Conservation (phyloP, 352 stramenopile species). For the Phytophthora multivora region DNA sequence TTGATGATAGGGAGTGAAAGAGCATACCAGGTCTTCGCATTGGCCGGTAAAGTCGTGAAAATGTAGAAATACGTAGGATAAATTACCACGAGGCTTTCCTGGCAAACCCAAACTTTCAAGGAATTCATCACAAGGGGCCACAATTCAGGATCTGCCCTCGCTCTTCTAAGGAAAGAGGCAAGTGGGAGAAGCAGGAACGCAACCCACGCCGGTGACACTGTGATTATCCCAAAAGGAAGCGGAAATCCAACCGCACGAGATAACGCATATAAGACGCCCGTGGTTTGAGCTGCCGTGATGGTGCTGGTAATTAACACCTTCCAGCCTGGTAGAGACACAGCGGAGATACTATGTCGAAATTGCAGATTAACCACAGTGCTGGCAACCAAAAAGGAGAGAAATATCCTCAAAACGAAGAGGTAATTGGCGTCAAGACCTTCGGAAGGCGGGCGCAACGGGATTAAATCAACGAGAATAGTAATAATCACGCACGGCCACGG, state of each 20-base stretch:
- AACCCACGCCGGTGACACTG: constrained; percentile 9
- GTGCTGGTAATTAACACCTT: constrained; percentile 1
- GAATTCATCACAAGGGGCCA: constrained; percentile 9
- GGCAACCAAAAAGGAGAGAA: constrained; percentile 20
- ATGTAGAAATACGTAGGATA: constrained; percentile 35
- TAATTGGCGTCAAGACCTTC: constrained; percentile 15
- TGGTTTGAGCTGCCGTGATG: background rate
- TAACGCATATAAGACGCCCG: constrained; percentile 9
- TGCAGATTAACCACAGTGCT: constrained; percentile 19
- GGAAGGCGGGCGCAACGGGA: constrained; percentile 10
- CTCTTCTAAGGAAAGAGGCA: background rate
- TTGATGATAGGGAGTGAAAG: constrained; percentile 38
- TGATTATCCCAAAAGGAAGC: constrained; percentile 37
- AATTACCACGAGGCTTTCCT: constrained; percentile 27
- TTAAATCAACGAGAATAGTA: constrained; percentile 25
- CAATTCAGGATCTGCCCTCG: constrained; percentile 9
- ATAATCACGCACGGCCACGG: constrained; percentile 27
- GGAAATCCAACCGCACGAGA: constrained; percentile 34
- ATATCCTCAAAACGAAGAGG: constrained; percentile 22
- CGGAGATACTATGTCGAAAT: constrained; percentile 29
- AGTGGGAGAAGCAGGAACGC: constrained; percentile 6
- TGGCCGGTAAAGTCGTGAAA: constrained; percentile 14
- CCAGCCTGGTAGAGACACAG: background rate
- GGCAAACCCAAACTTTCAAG: constrained; percentile 9
- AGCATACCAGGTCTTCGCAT: constrained; percentile 18